phyloP scores from a whole-genome alignment of 2,329 filamentous ascomycete genomes.

The Clathrospora elynae region DNA sequence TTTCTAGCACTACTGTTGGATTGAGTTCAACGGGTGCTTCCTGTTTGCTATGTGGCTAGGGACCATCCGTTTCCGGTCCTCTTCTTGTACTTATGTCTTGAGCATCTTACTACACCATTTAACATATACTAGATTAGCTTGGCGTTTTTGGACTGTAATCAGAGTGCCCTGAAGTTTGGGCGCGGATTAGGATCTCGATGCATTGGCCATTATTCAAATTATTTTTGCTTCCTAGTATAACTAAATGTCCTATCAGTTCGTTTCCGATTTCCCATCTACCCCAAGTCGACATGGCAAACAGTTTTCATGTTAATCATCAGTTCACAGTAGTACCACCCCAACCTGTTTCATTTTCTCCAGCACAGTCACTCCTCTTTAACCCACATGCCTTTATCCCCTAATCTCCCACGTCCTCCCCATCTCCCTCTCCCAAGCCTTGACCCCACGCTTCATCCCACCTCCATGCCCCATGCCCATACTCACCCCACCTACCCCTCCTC shows the following conservation, averaged over 20 bases:
- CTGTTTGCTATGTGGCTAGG: constrained; percentile 14
- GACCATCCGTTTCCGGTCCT: constrained; percentile 18
- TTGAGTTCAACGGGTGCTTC: constrained; percentile 26
- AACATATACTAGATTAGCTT: constrained; percentile 30
- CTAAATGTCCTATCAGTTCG: constrained; percentile 11
- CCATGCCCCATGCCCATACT: no score
- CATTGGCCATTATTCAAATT: no score
- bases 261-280: neutral
- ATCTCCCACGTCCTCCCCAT: constrained; percentile 13
- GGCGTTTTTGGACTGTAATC: constrained; percentile 23
- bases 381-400: constrained; percentile 3
- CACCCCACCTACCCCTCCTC: neutral
- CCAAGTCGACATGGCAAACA: no score
- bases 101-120: constrained; percentile 23
- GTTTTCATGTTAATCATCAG: no score
- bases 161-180: neutral
- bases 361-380: no score
- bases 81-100: constrained; percentile 26
- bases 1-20: constrained; percentile 18
- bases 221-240: no score
- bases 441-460: neutral
- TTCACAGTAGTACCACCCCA: no score
- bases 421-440: constrained; percentile 17
- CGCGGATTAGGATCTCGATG: neutral
- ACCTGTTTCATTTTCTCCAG: no score